A percentile compares a stretch with the other conserved stretches of the same genome.
phyloP scores from a whole-genome alignment of 306 rosid species.

The Dalbergia cultrata region DNA sequence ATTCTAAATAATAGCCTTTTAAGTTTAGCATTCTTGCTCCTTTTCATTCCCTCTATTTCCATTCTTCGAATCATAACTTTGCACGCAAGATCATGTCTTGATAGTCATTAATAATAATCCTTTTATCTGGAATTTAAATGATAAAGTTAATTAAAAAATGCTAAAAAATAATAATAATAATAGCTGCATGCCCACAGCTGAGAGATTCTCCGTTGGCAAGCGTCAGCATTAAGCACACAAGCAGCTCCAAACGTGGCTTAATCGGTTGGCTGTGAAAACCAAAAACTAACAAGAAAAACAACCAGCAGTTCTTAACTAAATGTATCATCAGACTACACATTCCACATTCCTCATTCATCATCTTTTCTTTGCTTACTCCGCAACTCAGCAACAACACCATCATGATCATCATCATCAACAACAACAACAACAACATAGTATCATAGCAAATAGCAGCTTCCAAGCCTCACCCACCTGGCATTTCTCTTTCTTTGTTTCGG shows the following conservation, averaged over 20 bases:
- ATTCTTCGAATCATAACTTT: too few relatives aligned
- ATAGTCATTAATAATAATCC: too few relatives aligned
- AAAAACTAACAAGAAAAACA: not conserved
- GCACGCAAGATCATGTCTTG: too few relatives aligned
- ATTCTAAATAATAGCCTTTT: too few relatives aligned
- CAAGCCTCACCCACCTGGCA: not conserved
- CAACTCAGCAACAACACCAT: not conserved
- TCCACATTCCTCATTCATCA: not conserved
- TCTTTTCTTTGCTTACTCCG: slow-evolving; percentile 35
- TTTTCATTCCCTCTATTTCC: too few relatives aligned
- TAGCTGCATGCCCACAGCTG: not conserved
- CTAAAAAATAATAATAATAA: too few relatives aligned
- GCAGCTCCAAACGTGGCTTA: slow-evolving; percentile 19
- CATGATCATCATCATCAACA: not conserved
- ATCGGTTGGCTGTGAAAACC: not conserved
- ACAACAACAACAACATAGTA: not conserved
- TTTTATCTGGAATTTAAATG: too few relatives aligned
- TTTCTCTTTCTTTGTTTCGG: slow-evolving; percentile 20
- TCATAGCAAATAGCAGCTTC: too few relatives aligned
- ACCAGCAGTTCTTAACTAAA: not conserved
- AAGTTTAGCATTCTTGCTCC: too few relatives aligned
- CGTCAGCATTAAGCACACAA: slow-evolving; percentile 36
- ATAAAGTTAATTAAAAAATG: too few relatives aligned
- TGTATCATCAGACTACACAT: not conserved
- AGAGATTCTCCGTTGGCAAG: slow-evolving; percentile 17